Percentiles rank a stretch among this genome's conserved stretches.
These are phyloP conservation scores for Avena sativa DNA, from an alignment of 176 grass and related monocot species.

Conservation along the genomic window DNA sequence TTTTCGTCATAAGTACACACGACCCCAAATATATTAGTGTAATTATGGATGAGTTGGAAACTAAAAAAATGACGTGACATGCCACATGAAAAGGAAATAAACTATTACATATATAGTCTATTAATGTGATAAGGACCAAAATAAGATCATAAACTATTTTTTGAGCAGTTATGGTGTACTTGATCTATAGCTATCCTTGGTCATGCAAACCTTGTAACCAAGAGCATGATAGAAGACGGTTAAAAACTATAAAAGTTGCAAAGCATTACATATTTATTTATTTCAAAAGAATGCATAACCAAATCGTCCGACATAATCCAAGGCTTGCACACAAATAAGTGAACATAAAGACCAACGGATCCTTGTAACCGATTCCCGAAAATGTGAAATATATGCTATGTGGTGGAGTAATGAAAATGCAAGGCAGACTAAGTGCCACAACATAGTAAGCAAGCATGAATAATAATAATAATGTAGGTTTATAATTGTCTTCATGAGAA, in stretches of 20 bases:
- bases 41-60: too few relatives aligned
- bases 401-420: background rate
- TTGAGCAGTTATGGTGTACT: background rate
- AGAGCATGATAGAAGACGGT: background rate
- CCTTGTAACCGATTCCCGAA: background rate
- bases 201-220: background rate
- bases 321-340: background rate
- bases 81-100: too few relatives aligned
- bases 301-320: background rate
- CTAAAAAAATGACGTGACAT: too few relatives aligned
- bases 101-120: too few relatives aligned
- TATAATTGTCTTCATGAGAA: background rate
- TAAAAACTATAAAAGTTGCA: background rate
- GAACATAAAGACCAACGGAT: background rate
- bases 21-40: too few relatives aligned
- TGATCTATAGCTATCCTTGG: background rate
- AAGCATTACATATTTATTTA: background rate
- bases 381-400: background rate
- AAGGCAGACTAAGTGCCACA: background rate
- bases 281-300: background rate
- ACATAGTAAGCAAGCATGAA: background rate
- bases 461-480: background rate
- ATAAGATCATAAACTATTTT: background rate
- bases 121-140: too few relatives aligned
- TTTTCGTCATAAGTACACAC: too few relatives aligned